Evolutionary conservation across 2,329 filamentous ascomycete genomes (phyloP), one percentile per base, ranked within the genome.

Genomic region (Epicoccum nigrum): DNA sequence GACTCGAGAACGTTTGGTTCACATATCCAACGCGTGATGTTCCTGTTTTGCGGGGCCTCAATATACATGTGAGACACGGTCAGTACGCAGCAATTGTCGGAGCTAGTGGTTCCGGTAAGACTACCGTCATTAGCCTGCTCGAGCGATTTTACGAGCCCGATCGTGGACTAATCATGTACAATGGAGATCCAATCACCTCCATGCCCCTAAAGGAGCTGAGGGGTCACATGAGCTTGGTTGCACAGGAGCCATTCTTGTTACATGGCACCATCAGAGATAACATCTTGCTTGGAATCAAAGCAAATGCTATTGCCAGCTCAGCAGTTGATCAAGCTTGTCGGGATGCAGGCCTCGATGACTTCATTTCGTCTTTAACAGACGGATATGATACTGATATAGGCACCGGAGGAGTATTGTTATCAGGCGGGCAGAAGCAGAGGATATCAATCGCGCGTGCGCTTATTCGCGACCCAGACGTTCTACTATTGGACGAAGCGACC

Each of bases 91-190:
- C 64, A 11, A 59, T 67, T 1, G 86, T 90, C 7, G 87, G 87
- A 1, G 49, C 49, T 13, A 96, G 92, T 17, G 93, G 93, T 5
- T 94, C 88, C 31, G 93, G 93, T 28, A 97, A 97, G 76, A 92
- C 88, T 65, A 97, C 93, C 0, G 90, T 97, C 56, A 87, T 97
- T 19, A 92, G 91, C 9, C 79, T 97, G 21, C 86, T 97, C 1
- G 92, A 97, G 74, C 84, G 93, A 17, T 97, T 97, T 71, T 97
- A 97, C 70, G 85, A 91, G 54, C 92, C 92, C 97, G 90, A 89
- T 91, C 62, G 66, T 79, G 4, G 76, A 2, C 80, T 83, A 56
- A 68, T 83, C 20, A 55, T 74, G 0, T 68, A 82, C 0, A 81
- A 81, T 21, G 33, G 17, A 35, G 11, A 19, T 9, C 7, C 16